Evolutionary conservation across 257 asterid species (phyloP).

Genomic region (Pogostemon cablin): DNA sequence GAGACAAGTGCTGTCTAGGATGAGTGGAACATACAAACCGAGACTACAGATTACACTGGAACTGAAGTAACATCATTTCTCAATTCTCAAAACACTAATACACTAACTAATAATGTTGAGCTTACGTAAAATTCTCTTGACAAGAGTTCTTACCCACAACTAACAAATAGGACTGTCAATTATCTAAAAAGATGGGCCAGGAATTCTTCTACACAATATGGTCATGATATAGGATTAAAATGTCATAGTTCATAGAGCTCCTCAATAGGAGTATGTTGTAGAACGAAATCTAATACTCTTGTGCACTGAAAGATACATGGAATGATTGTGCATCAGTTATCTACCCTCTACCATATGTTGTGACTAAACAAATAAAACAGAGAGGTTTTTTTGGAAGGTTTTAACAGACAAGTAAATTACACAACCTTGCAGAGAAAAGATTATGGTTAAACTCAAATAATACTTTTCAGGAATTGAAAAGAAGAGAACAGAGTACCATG

Average conservation of each 20-base stretch:
- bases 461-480: neutral
- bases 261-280: too few species aligned
- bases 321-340: neutral
- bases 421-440: neutral
- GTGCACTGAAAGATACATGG: neutral
- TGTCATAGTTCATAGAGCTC: too few species aligned
- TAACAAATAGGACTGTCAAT: too few species aligned
- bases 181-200: too few species aligned
- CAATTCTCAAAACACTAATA: too few species aligned
- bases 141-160: too few species aligned
- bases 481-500: neutral
- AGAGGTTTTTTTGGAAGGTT: neutral
- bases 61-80: too few species aligned
- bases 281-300: neutral
- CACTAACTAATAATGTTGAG: neutral
- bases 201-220: too few species aligned
- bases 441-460: neutral
- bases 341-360: neutral
- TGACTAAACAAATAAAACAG: neutral
- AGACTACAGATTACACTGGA: too few species aligned
- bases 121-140: neutral
- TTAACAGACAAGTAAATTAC: neutral
- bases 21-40: neutral
- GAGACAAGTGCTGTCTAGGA: neutral
- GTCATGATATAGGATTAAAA: too few species aligned